Evolutionary conservation across 352 stramenopile genomes (phyloP).

Genomic region (Phytophthora litchii): DNA sequence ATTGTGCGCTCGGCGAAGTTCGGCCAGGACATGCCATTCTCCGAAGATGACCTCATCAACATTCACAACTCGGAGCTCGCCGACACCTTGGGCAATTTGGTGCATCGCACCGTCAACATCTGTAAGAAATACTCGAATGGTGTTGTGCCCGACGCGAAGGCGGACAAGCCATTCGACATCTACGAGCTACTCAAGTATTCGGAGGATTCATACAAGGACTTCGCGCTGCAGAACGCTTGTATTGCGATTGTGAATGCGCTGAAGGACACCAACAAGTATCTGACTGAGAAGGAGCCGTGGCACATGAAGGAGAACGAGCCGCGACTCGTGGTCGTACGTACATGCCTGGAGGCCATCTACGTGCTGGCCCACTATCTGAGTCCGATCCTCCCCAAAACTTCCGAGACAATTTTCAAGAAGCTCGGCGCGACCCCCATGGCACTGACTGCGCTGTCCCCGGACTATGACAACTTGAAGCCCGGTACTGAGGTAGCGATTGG

Average conservation of each 20-base stretch:
- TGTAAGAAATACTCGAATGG: constrained; percentile 96
- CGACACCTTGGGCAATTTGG: constrained; percentile 94
- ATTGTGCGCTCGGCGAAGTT: constrained; percentile 93
- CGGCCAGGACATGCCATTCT: constrained; percentile 96
- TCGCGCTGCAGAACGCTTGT: constrained; percentile 90
- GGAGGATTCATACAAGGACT: constrained; percentile 92
- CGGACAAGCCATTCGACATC: constrained; percentile 88
- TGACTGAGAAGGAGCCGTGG: constrained; percentile 98
- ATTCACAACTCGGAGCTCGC: constrained; percentile 98
- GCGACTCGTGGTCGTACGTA: constrained; percentile 92
- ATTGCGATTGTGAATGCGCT: constrained; percentile 91
- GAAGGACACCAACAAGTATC: constrained; percentile 97
- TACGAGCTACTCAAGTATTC: constrained; percentile 82
- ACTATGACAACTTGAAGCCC: constrained; percentile 92
- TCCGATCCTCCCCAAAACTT: constrained; percentile 93
- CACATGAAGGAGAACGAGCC: constrained; percentile 94
- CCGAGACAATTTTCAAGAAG: constrained; percentile 95
- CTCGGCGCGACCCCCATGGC: constrained; percentile 84
- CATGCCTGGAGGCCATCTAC: constrained; percentile 97
- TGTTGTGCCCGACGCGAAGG: constrained; percentile 58
- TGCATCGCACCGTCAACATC: constrained; percentile 97
- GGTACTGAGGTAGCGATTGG: constrained; percentile 92
- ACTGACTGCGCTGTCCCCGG: constrained; percentile 75
- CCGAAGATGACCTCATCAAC: constrained; percentile 92
- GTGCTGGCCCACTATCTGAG: constrained; percentile 95